Conservation (phyloP, 179 eudicot genomes). For the Camellia oleifera region DNA sequence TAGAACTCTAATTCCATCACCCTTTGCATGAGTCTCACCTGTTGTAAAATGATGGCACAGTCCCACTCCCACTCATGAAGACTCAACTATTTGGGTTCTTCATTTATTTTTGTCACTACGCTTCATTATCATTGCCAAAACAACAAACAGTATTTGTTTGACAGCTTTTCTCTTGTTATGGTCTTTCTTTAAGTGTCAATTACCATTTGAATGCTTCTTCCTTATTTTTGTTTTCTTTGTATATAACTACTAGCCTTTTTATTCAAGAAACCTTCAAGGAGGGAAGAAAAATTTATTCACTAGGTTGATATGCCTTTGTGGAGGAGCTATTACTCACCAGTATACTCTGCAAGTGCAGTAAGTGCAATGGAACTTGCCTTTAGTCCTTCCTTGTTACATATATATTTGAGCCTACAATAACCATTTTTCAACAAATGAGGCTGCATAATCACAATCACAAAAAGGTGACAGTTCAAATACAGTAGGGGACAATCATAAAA, state of each 20-base stretch:
- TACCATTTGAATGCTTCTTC: not conserved
- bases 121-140: too few relatives aligned
- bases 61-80: too few relatives aligned
- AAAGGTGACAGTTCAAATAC: not conserved
- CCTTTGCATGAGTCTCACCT: too few relatives aligned
- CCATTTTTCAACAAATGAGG: constrained; percentile 10
- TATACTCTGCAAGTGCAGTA: constrained; percentile 80
- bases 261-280: not conserved
- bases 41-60: too few relatives aligned
- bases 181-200: not conserved
- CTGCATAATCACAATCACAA: not conserved
- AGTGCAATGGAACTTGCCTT: constrained; percentile 80
- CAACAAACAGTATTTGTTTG: too few relatives aligned
- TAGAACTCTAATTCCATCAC: not conserved
- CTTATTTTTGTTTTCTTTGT: not conserved
- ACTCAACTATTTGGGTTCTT: too few relatives aligned
- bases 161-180: too few relatives aligned
- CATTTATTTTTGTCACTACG: too few relatives aligned
- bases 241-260: not conserved
- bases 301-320: not conserved
- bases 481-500: too few relatives aligned
- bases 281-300: not conserved
- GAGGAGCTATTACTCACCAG: constrained; percentile 52
- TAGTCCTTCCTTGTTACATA: constrained; percentile 84
- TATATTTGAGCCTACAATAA: constrained; percentile 76